Conservation (phyloP, 2,329 filamentous ascomycete genomes). For the Cladophialophora yegresii region DNA sequence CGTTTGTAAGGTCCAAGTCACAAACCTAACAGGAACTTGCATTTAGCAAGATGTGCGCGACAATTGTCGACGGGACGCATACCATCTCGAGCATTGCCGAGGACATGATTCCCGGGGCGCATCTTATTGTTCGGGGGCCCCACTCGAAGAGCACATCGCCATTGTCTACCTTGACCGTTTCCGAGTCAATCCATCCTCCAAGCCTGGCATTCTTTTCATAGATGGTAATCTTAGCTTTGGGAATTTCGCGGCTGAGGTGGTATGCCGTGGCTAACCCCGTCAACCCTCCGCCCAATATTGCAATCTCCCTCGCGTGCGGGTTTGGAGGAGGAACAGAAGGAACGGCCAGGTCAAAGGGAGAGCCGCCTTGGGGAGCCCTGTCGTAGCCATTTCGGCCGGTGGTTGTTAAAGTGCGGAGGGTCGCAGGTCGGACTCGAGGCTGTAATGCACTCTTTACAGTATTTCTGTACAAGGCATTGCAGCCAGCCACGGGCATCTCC, state of each 20-base stretch:
- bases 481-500: constrained; percentile 36
- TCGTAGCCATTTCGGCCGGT: constrained; percentile 11
- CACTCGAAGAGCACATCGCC: constrained; percentile 76
- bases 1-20: constrained; percentile 58
- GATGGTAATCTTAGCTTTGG: constrained; percentile 71
- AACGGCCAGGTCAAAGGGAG: not conserved
- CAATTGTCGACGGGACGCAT: constrained; percentile 37
- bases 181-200: constrained; percentile 82
- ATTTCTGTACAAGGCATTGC: constrained; percentile 29
- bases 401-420: constrained; percentile 40
- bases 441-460: constrained; percentile 25
- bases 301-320: constrained; percentile 52
- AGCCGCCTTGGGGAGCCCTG: not conserved
- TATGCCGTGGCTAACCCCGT: constrained; percentile 78
- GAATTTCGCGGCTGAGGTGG: constrained; percentile 70
- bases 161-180: constrained; percentile 60
- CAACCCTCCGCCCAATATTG: constrained; percentile 77
- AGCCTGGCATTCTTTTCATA: constrained; percentile 71
- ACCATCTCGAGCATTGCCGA: constrained; percentile 72
- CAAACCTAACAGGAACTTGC: constrained; percentile 51
- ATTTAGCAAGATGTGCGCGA: constrained; percentile 6
- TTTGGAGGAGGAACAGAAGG: constrained; percentile 25
- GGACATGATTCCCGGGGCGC: constrained; percentile 56
- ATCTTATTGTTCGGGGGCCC: constrained; percentile 76
- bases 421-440: constrained; percentile 47